Percentiles rank a stretch among this genome's conserved stretches.
These are phyloP conservation scores for Periglandula ipomoeae DNA, from an alignment of 2,329 filamentous ascomycete genomes.

Conservation along the genomic window DNA sequence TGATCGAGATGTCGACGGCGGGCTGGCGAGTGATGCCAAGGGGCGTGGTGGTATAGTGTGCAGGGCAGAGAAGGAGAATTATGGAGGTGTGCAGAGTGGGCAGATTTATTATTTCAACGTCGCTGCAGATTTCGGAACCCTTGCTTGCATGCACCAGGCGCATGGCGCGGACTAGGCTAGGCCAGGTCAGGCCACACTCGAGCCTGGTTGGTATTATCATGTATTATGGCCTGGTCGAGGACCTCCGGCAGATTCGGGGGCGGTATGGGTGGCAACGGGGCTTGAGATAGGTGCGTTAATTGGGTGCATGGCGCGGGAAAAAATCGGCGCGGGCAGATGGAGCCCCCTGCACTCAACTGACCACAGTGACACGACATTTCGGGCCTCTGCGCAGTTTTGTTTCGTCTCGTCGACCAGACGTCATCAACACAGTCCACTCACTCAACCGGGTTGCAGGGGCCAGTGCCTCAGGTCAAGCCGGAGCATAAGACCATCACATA, in stretches of 20 bases:
- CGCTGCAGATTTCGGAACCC: neutral
- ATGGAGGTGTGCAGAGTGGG: neutral
- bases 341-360: no score
- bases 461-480: neutral
- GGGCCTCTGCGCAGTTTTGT: no score
- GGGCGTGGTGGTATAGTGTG: neutral
- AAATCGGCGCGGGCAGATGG: conserved; percentile 3
- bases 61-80: neutral
- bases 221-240: no score
- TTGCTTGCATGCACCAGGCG: no score
- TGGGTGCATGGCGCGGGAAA: conserved; percentile 1
- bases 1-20: conserved; percentile 16
- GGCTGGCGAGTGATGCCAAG: neutral
- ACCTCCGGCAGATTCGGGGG: neutral
- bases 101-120: neutral
- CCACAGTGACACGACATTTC: no score
- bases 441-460: neutral
- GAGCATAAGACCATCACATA: neutral
- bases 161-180: no score
- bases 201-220: no score
- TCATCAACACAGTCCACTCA: no score
- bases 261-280: neutral
- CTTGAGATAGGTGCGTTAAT: neutral
- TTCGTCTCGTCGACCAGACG: neutral
- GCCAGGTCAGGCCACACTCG: no score